phyloP scores from a whole-genome alignment of 2,329 filamentous ascomycete genomes.

The Talaromyces sp. region DNA sequence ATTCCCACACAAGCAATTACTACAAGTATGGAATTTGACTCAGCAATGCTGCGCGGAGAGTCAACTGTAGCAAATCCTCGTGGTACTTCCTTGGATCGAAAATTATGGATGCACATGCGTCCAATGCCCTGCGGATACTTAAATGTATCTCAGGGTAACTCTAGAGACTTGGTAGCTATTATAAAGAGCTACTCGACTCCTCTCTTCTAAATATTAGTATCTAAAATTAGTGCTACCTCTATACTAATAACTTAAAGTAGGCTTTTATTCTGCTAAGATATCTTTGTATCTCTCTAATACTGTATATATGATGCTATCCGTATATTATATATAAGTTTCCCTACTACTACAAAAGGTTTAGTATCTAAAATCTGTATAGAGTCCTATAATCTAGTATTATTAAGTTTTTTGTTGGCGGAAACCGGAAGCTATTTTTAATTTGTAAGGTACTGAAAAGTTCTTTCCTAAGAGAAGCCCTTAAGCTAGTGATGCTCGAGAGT shows the following conservation, averaged over 20 bases:
- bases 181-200: background rate
- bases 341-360: background rate
- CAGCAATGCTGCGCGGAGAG: too few relatives aligned
- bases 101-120: too few relatives aligned
- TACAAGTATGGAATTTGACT: too few relatives aligned
- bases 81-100: too few relatives aligned
- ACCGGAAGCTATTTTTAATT: conserved; percentile 13
- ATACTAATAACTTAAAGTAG: background rate
- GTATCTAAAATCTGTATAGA: conserved; percentile 2
- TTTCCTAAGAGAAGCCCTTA: conserved; percentile 15
- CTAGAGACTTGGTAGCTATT: background rate
- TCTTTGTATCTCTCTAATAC: background rate
- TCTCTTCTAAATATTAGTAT: background rate
- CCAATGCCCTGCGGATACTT: too few relatives aligned
- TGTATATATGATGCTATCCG: background rate
- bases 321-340: background rate
- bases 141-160: background rate
- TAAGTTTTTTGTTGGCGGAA: conserved; percentile 13
- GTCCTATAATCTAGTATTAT: conserved; percentile 11
- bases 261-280: background rate
- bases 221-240: background rate
- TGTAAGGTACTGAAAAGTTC: conserved; percentile 9
- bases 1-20: too few relatives aligned
- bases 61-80: too few relatives aligned
- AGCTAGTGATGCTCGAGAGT: conserved; percentile 9